Evolutionary conservation across 495 filamentous ascomycete genomes (phyloP).

Genomic region (Hyaloscypha bicolor): DNA sequence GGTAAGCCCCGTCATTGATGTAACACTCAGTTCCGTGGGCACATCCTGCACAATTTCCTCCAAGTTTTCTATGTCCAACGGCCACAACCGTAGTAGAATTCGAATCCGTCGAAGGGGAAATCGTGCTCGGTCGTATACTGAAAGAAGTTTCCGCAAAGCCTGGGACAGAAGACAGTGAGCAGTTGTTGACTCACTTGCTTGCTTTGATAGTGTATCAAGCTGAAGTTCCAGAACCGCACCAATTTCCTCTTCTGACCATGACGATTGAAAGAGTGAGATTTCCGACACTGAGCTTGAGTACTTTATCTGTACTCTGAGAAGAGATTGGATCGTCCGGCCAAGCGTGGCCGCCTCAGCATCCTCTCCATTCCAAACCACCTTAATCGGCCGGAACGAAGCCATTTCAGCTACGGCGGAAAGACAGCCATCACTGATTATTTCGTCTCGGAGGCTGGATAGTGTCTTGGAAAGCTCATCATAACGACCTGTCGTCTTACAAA

Average conservation of each 20-base stretch:
- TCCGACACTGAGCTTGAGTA: slow-evolving; percentile 10
- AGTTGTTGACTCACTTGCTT: slow-evolving; percentile 6
- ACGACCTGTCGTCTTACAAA: slow-evolving; percentile 24
- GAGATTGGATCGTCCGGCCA: slow-evolving; percentile 46
- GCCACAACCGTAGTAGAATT: slow-evolving; percentile 44
- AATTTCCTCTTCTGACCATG: slow-evolving; percentile 39
- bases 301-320: slow-evolving; percentile 49
- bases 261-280: slow-evolving; percentile 9
- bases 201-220: slow-evolving; percentile 34
- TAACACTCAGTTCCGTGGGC: slow-evolving; percentile 5
- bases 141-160: slow-evolving; percentile 36
- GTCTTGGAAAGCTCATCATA: slow-evolving; percentile 53
- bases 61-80: slow-evolving; percentile 33
- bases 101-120: slow-evolving; percentile 52
- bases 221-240: slow-evolving; percentile 53
- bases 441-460: slow-evolving; percentile 44
- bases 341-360: slow-evolving; percentile 43
- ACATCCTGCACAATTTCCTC: slow-evolving; percentile 9
- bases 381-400: slow-evolving; percentile 39
- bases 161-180: slow-evolving; percentile 10
- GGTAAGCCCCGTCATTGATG: not conserved
- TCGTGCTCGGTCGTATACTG: slow-evolving; percentile 39
- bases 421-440: slow-evolving; percentile 48
- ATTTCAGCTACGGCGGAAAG: slow-evolving; percentile 40
- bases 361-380: slow-evolving; percentile 38